Evolutionary conservation across 495 filamentous ascomycete species (phyloP).

Genomic region (Penicillium odoratum): DNA sequence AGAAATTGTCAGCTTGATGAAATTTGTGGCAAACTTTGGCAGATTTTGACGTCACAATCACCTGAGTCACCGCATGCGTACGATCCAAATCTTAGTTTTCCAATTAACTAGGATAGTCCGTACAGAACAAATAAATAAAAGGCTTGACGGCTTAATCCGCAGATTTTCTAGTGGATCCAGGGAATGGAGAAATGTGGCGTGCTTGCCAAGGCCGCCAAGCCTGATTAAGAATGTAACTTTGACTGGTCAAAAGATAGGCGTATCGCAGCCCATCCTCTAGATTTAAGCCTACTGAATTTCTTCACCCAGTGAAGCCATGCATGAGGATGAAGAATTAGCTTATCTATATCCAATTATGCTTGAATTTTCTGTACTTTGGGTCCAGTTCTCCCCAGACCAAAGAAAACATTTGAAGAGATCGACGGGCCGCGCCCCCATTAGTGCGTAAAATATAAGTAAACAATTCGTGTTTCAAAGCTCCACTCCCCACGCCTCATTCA

Average conservation of each 20-base stretch:
- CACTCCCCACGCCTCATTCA: no score
- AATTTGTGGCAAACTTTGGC: neutral
- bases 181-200: neutral
- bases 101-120: no score
- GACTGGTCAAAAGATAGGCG: neutral
- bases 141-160: neutral
- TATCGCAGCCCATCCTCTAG: neutral
- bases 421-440: no score
- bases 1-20: neutral
- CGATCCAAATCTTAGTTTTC: neutral
- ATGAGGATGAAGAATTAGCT: neutral
- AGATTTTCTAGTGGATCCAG: neutral
- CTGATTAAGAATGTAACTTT: neutral
- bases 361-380: neutral
- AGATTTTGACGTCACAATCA: constrained; percentile 1
- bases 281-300: neutral
- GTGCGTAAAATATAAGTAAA: no score
- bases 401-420: no score
- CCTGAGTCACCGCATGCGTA: neutral
- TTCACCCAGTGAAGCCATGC: neutral
- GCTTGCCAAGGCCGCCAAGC: neutral
- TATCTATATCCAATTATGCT: neutral
- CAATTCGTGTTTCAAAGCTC: no score
- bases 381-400: no score
- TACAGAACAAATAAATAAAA: no score